Evolutionary conservation across 2,329 filamentous ascomycete species (phyloP), one percentile per base, ranked within the genome.

Genomic region (Arachnopeziza araneosa): DNA sequence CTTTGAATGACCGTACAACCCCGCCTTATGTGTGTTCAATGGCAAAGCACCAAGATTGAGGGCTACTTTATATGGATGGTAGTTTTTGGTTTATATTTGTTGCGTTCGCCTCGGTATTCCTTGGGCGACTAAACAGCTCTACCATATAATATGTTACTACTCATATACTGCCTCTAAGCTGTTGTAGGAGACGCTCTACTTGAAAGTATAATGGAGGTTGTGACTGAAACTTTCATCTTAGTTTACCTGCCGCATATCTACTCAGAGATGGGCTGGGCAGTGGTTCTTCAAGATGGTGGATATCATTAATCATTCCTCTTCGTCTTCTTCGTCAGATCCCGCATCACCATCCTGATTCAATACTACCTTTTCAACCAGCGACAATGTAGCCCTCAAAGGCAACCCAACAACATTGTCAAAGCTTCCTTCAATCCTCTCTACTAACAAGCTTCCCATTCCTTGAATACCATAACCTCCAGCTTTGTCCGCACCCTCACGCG

Each of bases 401-500:
- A 99, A 74, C 0, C 95, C 95, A 26, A 99, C 87, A 1, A 98
- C 95, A 74, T 98, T 98, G 78, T 99, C 95, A 69, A 91, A 90
- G 58, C 85, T 86, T 12, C 95, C 95, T 65, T 96, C 90, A 65
- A 99, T 89, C 74, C 83, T 88, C 73, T 97, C 92, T 14, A 99
- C 86, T 60, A 99, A 75, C 72, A 97, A 86, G 9, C 90, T 88
- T 1, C 90, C 95, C 12, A 93, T 79, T 0, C 93, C 95, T 75
- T 99, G 95, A 57, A 99, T 84, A 1, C 91, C 95, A 75, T 99
- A 99, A 0, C 95, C 95, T 1, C 95, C 95, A 0, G 95, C 95
- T 79, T 98, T 99, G 75, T 98, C 95, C 12, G 86, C 92, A 1
- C 95, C 95, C 78, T 99, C 95, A 58, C 93, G 82, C 23, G 93